A percentile compares a stretch with the other conserved stretches of the same genome.
Conservation (phyloP, 148 eudicot species). For the Cornus florida region DNA sequence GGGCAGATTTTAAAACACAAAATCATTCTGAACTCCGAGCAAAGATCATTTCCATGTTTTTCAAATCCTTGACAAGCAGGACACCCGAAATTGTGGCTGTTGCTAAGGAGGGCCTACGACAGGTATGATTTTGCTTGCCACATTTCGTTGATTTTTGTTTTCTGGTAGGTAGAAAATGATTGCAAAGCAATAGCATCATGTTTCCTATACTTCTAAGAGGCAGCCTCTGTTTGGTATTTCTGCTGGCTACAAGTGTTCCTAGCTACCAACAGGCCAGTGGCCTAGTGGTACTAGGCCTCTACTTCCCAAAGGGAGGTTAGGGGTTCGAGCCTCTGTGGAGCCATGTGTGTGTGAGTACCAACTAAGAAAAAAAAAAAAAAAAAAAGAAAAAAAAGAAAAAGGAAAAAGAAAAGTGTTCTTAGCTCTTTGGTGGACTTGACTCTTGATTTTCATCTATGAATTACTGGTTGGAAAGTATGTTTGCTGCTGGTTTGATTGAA, state of each 20-base stretch:
- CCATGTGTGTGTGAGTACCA: no score
- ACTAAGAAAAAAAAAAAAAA: no score
- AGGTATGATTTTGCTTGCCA: conserved; percentile 40
- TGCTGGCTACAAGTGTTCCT: neutral
- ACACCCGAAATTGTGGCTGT: conserved; percentile 93
- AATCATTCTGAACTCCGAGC: conserved; percentile 86
- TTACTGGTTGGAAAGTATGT: neutral
- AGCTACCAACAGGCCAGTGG: no score
- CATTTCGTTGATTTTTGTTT: conserved; percentile 7
- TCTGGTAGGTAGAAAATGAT: neutral
- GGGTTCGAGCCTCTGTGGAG: no score
- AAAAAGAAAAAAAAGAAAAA: no score
- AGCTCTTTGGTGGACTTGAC: neutral
- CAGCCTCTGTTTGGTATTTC: neutral
- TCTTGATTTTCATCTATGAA: conserved; percentile 12
- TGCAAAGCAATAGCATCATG: neutral
- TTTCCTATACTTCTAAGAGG: neutral
- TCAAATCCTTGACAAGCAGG: conserved; percentile 90
- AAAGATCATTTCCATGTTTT: conserved; percentile 92
- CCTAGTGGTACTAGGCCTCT: no score
- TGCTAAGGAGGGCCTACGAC: conserved; percentile 95
- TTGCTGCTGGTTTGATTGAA: neutral
- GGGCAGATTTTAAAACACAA: conserved; percentile 93
- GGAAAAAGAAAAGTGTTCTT: no score
- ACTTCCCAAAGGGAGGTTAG: no score